Evolutionary conservation across 2,329 filamentous ascomycete species (phyloP).

Genomic region (Ophiostoma ulmi): DNA sequence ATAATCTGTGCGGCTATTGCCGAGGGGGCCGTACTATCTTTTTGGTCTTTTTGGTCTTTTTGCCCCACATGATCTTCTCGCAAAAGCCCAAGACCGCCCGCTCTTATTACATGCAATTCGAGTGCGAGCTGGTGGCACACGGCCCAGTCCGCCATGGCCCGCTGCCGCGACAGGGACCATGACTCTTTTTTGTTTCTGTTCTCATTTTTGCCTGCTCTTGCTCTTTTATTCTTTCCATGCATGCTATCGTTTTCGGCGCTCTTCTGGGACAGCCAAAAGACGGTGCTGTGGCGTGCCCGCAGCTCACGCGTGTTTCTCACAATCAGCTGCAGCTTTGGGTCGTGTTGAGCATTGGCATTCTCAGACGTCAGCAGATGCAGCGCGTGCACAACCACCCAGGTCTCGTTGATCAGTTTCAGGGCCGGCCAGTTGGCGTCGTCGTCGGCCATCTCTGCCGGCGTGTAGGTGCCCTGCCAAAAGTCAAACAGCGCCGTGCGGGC

Average conservation of each 20-base stretch:
- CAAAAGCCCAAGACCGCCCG: neutral
- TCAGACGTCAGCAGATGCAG: constrained; percentile 15
- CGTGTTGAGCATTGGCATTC: neutral
- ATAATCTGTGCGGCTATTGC: neutral
- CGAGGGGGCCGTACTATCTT: no score
- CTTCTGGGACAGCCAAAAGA: neutral
- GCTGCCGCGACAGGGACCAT: neutral
- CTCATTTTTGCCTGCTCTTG: no score
- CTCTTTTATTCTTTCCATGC: no score
- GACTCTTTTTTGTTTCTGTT: neutral
- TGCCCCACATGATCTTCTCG: no score
- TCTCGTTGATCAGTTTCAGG: constrained; percentile 20
- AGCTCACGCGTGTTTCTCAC: neutral
- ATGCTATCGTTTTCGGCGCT: neutral
- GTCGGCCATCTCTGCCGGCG: constrained; percentile 22
- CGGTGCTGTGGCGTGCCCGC: neutral
- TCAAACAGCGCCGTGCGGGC: constrained; percentile 20
- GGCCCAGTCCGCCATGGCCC: constrained; percentile 3
- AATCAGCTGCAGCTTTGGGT: neutral
- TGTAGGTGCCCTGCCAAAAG: constrained; percentile 20
- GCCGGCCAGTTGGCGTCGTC: constrained; percentile 21
- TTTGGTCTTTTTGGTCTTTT: no score
- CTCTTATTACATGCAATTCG: neutral
- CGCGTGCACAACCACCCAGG: constrained; percentile 19
- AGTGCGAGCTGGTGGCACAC: neutral